Evolutionary conservation across 257 asterid species (phyloP), one percentile per base, ranked within the genome.

Genomic region (Perilla frutescens): DNA sequence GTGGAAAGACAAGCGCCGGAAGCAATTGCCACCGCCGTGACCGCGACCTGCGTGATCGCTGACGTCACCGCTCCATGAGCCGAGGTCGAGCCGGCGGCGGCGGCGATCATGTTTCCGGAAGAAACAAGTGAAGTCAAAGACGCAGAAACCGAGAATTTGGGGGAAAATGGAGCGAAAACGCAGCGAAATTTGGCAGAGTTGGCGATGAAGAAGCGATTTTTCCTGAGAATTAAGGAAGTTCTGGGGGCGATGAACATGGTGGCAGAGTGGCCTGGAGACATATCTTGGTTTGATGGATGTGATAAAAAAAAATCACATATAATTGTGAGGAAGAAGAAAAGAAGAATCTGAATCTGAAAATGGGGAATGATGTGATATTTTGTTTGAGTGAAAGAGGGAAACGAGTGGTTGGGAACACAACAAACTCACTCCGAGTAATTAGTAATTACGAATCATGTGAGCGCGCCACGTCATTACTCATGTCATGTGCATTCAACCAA

Each of bases 1-100:
- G 98, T 93, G 74, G 98, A 93, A 59, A 93, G 96, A 71, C 98
- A 94, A 80, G 98, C 98, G 0, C 98, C 98, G 26, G 96, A 91
- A 55, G 98, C 98, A 75, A 94, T 90, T 15, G 98, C 98, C 31
- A 94, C 88, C 48, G 98, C 98, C 13, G 96, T 90, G 14, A 94
- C 96, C 34, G 97, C 98, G 74, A 93, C 82, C 49, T 93, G 98
- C 10, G 97, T 86, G 47, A 93, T 89, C 43, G 98, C 97, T 5
- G 98, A 93, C 31, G 96, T 59, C 15, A 93, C 96, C 14, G 97
- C 96, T 39, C 96, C 97, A 62, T 93, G 98, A 75, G 88, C 89
- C 5, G 91, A 56, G 64, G 89, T 82, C 3, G 96, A 81, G n/a
- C 94, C 87, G 1, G 83, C 91, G 3, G 96, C 93, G 5, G 97